Conservation (phyloP, 2,329 filamentous ascomycete genomes). For the Rachicladosporium sp. region DNA sequence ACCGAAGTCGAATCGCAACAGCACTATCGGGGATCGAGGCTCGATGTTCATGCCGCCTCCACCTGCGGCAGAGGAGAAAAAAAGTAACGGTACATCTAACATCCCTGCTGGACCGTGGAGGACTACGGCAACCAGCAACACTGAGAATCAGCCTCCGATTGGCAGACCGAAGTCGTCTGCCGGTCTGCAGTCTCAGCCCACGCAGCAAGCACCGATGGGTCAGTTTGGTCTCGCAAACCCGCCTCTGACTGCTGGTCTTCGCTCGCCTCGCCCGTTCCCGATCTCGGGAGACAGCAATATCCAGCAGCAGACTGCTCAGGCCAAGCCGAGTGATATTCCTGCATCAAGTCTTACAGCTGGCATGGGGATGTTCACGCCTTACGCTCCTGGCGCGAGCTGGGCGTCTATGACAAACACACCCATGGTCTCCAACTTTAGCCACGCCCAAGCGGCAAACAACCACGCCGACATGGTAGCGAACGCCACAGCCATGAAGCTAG, state of each 20-base stretch:
- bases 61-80: conserved; percentile 55
- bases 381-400: conserved; percentile 79
- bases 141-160: conserved; percentile 41
- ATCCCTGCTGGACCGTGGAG: conserved; percentile 75
- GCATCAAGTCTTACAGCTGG: conserved; percentile 58
- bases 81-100: conserved; percentile 45
- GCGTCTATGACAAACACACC: conserved; percentile 97
- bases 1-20: conserved; percentile 87
- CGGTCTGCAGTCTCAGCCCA: conserved; percentile 37
- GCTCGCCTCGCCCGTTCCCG: conserved; percentile 64
- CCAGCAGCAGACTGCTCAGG: conserved; percentile 70
- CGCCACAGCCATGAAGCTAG: conserved; percentile 96
- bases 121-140: conserved; percentile 24
- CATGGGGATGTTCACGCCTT: conserved; percentile 55
- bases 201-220: conserved; percentile 58
- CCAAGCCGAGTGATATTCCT: conserved; percentile 48
- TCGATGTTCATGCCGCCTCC: conserved; percentile 68
- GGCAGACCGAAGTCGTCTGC: conserved; percentile 66
- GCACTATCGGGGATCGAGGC: conserved; percentile 63
- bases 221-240: conserved; percentile 69
- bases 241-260: conserved; percentile 59
- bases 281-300: conserved; percentile 57
- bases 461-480: conserved; percentile 98
- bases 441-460: conserved; percentile 41
- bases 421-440: conserved; percentile 73